Conservation (phyloP, 1,284 basidiomycete species). For the Schizopora paradoxa region DNA sequence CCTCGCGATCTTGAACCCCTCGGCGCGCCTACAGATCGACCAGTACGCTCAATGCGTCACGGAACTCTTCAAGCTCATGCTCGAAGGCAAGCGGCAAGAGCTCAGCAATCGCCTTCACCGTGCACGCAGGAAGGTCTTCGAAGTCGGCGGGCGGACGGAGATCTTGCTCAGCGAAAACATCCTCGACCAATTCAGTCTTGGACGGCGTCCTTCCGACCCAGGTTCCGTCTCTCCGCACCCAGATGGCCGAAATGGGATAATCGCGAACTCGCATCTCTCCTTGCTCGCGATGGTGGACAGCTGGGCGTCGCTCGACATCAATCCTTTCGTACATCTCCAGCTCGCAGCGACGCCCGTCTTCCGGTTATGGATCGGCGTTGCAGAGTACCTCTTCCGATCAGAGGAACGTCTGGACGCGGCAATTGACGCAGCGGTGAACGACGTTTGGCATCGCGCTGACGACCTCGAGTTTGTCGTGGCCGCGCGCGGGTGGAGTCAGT, state of each 20-base stretch:
- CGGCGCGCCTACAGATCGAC: conserved; percentile 85
- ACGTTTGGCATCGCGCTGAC: conserved; percentile 81
- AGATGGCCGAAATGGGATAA: conserved; percentile 21
- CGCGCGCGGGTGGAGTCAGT: conserved; percentile 95
- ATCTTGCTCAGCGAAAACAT: conserved; percentile 86
- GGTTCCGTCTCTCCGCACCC: conserved; percentile 15
- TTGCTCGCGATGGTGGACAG: conserved; percentile 99
- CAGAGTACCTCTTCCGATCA: conserved; percentile 88
- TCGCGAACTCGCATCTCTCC: conserved; percentile 87
- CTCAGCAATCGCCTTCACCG: conserved; percentile 73
- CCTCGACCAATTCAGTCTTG: conserved; percentile 86
- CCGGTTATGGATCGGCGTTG: conserved; percentile 95
- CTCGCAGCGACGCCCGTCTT: conserved; percentile 97
- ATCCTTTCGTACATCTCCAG: conserved; percentile 88
- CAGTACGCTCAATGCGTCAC: conserved; percentile 84
- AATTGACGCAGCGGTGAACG: conserved; percentile 72
- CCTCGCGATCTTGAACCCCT: conserved; percentile 93
- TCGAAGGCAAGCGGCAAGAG: conserved; percentile 65
- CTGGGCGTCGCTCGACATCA: conserved; percentile 85
- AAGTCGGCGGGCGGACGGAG: conserved; percentile 40
- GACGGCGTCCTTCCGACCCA: conserved; percentile 33
- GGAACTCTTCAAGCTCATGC: conserved; percentile 95
- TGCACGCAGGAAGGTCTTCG: conserved; percentile 80
- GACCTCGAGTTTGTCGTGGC: conserved; percentile 95
- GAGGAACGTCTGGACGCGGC: conserved; percentile 60